A percentile compares a stretch with the other conserved stretches of the same genome.
Conservation (phyloP, 306 rosid species). For the Alnus glutinosa region DNA sequence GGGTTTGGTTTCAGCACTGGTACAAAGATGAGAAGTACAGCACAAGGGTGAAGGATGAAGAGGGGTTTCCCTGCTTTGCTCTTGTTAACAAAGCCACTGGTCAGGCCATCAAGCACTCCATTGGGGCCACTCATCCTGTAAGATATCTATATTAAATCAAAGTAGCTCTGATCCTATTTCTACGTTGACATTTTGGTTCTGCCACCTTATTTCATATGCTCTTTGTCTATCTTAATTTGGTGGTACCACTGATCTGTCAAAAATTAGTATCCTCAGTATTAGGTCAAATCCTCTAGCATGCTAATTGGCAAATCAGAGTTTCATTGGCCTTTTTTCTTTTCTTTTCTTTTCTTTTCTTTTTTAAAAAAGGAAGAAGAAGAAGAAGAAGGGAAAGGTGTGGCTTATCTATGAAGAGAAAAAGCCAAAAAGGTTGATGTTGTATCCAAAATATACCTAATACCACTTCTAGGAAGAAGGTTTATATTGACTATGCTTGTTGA, state of each 20-base stretch:
- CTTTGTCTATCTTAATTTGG: not conserved
- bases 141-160: constrained; percentile 11
- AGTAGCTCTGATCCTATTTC: not conserved
- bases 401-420: not conserved
- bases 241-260: not conserved
- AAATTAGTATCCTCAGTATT: not conserved
- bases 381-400: no score
- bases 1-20: constrained; percentile 63
- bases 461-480: not conserved
- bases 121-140: constrained; percentile 71
- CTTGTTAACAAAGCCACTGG: constrained; percentile 77
- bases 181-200: not conserved
- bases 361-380: no score
- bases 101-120: constrained; percentile 77
- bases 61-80: constrained; percentile 73
- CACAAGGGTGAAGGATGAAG: constrained; percentile 77
- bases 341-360: no score
- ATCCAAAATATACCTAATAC: not conserved
- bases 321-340: not conserved
- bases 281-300: not conserved
- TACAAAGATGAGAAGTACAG: constrained; percentile 85
- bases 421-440: not conserved
- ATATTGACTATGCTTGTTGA: not conserved
- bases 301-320: not conserved
- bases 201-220: not conserved